phyloP scores from a whole-genome alignment of 805 yeast genomes.

The Suhomyces kilbournensis region DNA sequence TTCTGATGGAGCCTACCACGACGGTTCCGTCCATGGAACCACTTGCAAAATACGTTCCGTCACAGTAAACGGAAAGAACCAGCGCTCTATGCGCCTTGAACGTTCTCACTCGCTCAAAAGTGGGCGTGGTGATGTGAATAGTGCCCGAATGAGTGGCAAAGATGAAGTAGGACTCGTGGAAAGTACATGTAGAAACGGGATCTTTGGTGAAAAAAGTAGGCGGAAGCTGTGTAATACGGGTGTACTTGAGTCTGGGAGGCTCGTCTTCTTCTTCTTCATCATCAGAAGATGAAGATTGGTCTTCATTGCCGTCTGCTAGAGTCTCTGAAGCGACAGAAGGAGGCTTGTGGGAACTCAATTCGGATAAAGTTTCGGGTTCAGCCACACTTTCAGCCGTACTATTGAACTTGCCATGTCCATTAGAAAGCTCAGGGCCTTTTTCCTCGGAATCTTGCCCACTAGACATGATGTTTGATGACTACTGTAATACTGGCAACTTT shows the following conservation, averaged over 20 bases:
- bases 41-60: slow-evolving; percentile 74
- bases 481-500: background rate
- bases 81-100: slow-evolving; percentile 85
- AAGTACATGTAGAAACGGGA: slow-evolving; percentile 68
- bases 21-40: slow-evolving; percentile 95
- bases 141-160: slow-evolving; percentile 92
- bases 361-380: background rate
- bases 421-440: background rate
- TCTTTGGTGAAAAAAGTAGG: slow-evolving; percentile 68
- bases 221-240: slow-evolving; percentile 65
- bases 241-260: slow-evolving; percentile 74
- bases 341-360: background rate
- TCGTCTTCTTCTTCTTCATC: slow-evolving; percentile 39
- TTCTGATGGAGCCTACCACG: slow-evolving; percentile 67
- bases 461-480: background rate
- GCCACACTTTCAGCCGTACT: background rate
- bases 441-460: background rate
- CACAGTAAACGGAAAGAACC: slow-evolving; percentile 66
- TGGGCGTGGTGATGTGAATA: slow-evolving; percentile 62
- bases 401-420: background rate
- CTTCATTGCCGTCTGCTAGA: slow-evolving; percentile 3
- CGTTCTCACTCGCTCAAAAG: slow-evolving; percentile 62
- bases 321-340: background rate
- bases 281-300: slow-evolving; percentile 11
- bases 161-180: slow-evolving; percentile 59